Conservation (phyloP, 1,284 basidiomycete species). For the Ustilago sp. region DNA sequence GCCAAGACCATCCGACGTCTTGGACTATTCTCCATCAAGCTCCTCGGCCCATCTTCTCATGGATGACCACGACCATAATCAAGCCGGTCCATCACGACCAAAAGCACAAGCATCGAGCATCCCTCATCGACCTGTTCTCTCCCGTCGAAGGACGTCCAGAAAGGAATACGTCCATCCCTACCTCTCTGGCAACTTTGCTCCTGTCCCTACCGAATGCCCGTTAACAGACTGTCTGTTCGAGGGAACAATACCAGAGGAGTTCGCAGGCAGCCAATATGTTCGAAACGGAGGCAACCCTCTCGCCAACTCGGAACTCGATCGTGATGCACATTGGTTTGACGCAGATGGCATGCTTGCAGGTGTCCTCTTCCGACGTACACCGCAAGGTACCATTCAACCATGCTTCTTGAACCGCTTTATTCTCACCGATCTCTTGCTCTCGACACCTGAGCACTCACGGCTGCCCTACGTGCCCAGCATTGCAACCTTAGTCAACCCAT, state of each 20-base stretch:
- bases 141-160: constrained; percentile 39
- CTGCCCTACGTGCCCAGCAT: constrained; percentile 72
- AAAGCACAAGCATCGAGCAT: constrained; percentile 2
- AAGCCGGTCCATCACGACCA: constrained; percentile 20
- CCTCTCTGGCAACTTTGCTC: constrained; percentile 68
- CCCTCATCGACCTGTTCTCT: constrained; percentile 36
- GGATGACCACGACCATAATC: constrained; percentile 1
- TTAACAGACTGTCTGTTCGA: constrained; percentile 63
- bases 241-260: constrained; percentile 66
- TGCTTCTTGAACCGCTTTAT: constrained; percentile 70
- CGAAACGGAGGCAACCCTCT: constrained; percentile 73
- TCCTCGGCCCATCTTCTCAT: constrained; percentile 11
- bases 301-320: constrained; percentile 50
- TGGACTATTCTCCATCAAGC: constrained; percentile 11
- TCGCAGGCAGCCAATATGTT: constrained; percentile 70
- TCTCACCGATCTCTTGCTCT: constrained; percentile 69
- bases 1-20: constrained; percentile 11
- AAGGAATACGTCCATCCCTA: constrained; percentile 65
- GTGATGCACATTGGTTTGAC: constrained; percentile 69
- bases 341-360: constrained; percentile 72
- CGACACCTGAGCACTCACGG: constrained; percentile 54
- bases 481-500: constrained; percentile 72
- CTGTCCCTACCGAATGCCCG: constrained; percentile 64
- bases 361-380: constrained; percentile 70
- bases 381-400: constrained; percentile 53